Evolutionary conservation across 371 early-diverging fungal species (phyloP).

Genomic region (Saksenaea vasiformis): DNA sequence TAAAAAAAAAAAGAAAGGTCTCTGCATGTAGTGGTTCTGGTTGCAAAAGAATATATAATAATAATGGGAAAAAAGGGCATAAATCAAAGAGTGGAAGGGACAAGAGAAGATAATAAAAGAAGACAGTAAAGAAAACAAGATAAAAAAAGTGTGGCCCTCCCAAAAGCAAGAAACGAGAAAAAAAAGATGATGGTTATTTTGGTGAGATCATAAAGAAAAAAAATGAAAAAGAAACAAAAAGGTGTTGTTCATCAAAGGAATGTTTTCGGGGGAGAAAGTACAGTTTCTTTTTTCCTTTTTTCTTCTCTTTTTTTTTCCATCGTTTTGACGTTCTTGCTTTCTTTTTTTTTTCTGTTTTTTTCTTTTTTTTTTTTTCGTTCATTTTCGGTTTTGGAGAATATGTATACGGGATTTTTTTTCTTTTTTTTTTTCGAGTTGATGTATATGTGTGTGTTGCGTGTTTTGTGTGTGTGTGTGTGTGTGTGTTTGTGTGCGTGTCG

Average conservation of each 20-base stretch:
- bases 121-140: background rate
- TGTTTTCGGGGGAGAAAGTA: background rate
- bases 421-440: background rate
- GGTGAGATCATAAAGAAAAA: background rate
- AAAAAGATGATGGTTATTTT: background rate
- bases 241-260: background rate
- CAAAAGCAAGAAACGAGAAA: conserved; percentile 13
- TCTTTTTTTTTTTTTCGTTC: background rate
- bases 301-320: background rate
- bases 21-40: background rate
- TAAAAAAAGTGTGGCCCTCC: background rate
- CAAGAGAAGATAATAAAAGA: conserved; percentile 7
- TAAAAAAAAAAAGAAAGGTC: background rate
- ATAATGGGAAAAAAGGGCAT: conserved; percentile 1
- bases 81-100: conserved; percentile 10
- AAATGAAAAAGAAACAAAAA: conserved; percentile 3
- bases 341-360: background rate
- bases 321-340: background rate
- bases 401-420: background rate
- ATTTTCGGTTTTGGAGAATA: background rate
- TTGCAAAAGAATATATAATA: background rate
- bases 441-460: background rate
- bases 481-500: background rate
- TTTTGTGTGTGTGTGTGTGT: conserved; percentile 7
- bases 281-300: background rate